A percentile compares a stretch with the other conserved stretches of the same genome.
phyloP scores from a whole-genome alignment of 2,329 filamentous ascomycete species.

The Ceratocystis alfenasii region DNA sequence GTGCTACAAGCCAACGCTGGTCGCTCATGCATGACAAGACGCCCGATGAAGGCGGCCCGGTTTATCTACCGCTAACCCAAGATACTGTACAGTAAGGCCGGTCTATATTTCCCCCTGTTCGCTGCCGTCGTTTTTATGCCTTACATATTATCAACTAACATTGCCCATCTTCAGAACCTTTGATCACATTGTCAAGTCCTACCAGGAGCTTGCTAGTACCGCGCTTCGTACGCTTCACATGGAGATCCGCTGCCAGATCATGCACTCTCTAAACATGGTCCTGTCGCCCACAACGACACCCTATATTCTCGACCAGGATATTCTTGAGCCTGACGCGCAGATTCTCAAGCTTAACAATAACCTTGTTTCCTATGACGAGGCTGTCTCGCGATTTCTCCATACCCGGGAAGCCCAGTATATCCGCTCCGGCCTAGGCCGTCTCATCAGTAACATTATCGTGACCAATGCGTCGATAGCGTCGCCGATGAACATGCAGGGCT shows the following conservation, averaged over 20 bases:
- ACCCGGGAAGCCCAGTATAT: conserved; percentile 62
- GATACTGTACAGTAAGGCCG: conserved; percentile 64
- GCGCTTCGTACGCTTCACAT: conserved; percentile 78
- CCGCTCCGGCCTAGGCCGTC: conserved; percentile 58
- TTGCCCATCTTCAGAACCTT: conserved; percentile 49
- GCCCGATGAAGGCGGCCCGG: conserved; percentile 50
- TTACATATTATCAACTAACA: conserved; percentile 20
- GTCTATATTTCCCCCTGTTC: neutral
- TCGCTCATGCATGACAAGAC: conserved; percentile 58
- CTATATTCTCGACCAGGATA: conserved; percentile 57
- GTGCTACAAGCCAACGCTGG: conserved; percentile 62
- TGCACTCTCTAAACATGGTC: conserved; percentile 60
- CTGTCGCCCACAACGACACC: conserved; percentile 49
- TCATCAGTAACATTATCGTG: conserved; percentile 72
- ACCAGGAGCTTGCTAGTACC: conserved; percentile 65
- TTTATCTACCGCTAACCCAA: conserved; percentile 77
- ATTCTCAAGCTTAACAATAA: conserved; percentile 76
- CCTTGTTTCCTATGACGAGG: conserved; percentile 79
- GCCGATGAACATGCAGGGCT: conserved; percentile 74
- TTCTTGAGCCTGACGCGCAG: conserved; percentile 63
- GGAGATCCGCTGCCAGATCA: conserved; percentile 73
- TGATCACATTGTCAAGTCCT: conserved; percentile 73
- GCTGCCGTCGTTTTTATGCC: neutral
- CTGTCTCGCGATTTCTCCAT: conserved; percentile 60
- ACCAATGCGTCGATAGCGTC: conserved; percentile 57